phyloP scores from a whole-genome alignment of 2,329 filamentous ascomycete genomes.

The Beauveria pseudobassiana region DNA sequence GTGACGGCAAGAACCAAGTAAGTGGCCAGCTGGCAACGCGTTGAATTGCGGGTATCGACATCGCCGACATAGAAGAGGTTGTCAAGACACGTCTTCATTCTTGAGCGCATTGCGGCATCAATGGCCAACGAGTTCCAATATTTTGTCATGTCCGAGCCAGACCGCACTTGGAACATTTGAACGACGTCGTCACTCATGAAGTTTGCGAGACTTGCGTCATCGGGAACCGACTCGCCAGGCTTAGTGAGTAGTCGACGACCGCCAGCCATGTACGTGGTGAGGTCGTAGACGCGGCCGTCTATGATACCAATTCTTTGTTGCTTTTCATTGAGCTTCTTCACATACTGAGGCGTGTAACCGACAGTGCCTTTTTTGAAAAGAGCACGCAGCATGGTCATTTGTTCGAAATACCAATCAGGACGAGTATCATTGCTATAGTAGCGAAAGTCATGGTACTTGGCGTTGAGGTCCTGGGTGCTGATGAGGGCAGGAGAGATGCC shows the following conservation, averaged over 20 bases:
- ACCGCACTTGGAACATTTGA: constrained; percentile 64
- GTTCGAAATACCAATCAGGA: constrained; percentile 87
- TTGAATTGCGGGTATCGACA: constrained; percentile 82
- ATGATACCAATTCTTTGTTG: constrained; percentile 68
- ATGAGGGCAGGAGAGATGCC: constrained; percentile 55
- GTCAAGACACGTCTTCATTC: constrained; percentile 79
- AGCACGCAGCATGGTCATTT: constrained; percentile 68
- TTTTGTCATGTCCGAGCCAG: constrained; percentile 76
- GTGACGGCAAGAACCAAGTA: constrained; percentile 87
- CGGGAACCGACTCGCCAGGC: constrained; percentile 40
- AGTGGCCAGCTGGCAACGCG: constrained; percentile 75
- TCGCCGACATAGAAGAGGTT: constrained; percentile 93
- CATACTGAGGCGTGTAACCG: constrained; percentile 72
- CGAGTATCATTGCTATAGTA: constrained; percentile 73
- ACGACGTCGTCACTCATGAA: constrained; percentile 78
- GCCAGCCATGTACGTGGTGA: constrained; percentile 74
- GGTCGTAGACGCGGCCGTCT: constrained; percentile 74
- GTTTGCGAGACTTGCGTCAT: constrained; percentile 48
- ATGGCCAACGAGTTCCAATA: constrained; percentile 69
- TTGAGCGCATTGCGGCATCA: constrained; percentile 43
- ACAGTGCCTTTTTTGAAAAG: constrained; percentile 82
- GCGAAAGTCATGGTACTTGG: constrained; percentile 88
- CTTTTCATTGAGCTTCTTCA: constrained; percentile 62
- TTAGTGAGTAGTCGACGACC: constrained; percentile 59
- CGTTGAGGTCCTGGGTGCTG: constrained; percentile 61